Evolutionary conservation across 129 eudicot species (phyloP).

Genomic region (Lactuca sativa): DNA sequence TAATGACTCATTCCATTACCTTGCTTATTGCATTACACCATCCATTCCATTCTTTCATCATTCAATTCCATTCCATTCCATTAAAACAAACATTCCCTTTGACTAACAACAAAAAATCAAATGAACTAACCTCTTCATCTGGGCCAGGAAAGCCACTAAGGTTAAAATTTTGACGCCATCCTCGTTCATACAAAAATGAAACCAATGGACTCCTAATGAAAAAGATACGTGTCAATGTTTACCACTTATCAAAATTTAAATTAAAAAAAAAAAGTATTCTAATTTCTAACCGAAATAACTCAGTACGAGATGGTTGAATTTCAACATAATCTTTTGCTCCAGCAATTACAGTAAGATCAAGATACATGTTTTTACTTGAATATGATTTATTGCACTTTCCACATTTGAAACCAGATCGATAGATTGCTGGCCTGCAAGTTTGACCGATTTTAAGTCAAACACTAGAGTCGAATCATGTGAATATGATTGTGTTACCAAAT

Average conservation of each 20-base stretch:
- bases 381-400: conserved; percentile 74
- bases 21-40: too few relatives aligned
- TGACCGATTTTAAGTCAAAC: conserved; percentile 18
- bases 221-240: neutral
- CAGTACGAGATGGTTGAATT: conserved; percentile 70
- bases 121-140: conserved; percentile 74
- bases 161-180: conserved; percentile 94
- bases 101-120: neutral
- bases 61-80: too few relatives aligned
- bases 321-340: conserved; percentile 79
- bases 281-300: conserved; percentile 66
- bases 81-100: neutral
- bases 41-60: too few relatives aligned
- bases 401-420: conserved; percentile 89
- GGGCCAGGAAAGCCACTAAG: conserved; percentile 89
- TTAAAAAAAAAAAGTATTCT: neutral
- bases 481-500: conserved; percentile 11
- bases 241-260: neutral
- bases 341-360: conserved; percentile 91
- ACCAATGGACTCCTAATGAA: conserved; percentile 82
- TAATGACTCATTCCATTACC: too few relatives aligned
- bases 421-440: conserved; percentile 73
- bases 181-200: conserved; percentile 88
- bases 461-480: neutral
- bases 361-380: conserved; percentile 86